These are phyloP conservation scores for Thermomucor indicae-seudaticae DNA, from an alignment of 371 early-diverging fungal species.

Conservation along the genomic window DNA sequence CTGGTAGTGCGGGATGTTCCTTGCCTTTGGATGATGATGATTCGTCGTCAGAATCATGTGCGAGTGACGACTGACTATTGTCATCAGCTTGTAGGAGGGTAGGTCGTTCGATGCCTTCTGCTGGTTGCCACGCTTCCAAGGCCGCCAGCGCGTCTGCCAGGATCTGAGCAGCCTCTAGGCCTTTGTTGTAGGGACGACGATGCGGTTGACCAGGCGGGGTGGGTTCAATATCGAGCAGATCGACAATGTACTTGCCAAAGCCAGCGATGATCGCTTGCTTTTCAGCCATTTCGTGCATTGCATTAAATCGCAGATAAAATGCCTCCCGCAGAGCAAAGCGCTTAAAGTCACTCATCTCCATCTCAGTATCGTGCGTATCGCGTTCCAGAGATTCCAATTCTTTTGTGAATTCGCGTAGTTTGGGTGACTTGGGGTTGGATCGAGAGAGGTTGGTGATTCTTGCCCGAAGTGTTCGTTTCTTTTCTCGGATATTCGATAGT, in stretches of 20 bases:
- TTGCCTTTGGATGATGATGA: background rate
- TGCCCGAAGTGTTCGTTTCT: constrained; percentile 33
- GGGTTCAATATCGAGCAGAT: constrained; percentile 38
- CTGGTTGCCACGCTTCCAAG: constrained; percentile 35
- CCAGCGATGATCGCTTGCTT: constrained; percentile 43
- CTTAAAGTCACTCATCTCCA: constrained; percentile 46
- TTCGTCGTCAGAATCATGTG: constrained; percentile 1
- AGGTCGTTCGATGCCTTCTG: constrained; percentile 33
- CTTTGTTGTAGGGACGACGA: constrained; percentile 31
- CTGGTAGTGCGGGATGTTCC: constrained; percentile 12
- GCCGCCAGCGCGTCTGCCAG: constrained; percentile 39
- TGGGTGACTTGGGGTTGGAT: constrained; percentile 29
- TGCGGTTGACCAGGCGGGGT: constrained; percentile 20
- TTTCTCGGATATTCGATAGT: constrained; percentile 36
- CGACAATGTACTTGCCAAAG: constrained; percentile 45
- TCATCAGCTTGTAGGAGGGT: constrained; percentile 15
- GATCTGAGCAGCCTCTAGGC: constrained; percentile 29
- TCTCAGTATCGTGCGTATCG: constrained; percentile 38
- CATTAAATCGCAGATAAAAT: constrained; percentile 47
- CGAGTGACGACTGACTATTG: background rate
- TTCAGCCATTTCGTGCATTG: constrained; percentile 41
- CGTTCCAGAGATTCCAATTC: constrained; percentile 35
- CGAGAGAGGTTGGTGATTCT: constrained; percentile 29
- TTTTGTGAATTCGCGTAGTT: constrained; percentile 26
- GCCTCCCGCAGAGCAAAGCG: constrained; percentile 48